phyloP scores from a whole-genome alignment of 2,329 filamentous ascomycete genomes.

The Teratosphaeriaceae sp. region DNA sequence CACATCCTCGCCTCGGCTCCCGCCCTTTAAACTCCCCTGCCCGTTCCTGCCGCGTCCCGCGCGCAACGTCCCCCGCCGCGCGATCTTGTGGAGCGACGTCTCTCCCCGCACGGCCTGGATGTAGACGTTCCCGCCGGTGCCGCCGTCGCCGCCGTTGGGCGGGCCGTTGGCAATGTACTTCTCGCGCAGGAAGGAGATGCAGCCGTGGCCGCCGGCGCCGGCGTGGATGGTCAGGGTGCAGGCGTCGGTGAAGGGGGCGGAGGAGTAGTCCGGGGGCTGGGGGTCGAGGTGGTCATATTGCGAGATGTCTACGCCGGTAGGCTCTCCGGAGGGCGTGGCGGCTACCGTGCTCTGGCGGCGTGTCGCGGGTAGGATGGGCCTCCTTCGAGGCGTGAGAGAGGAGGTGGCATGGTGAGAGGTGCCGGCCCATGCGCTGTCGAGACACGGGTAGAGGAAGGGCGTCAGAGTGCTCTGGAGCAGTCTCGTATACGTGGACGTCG shows the following conservation, averaged over 20 bases:
- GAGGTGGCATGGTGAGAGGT: conserved; percentile 12
- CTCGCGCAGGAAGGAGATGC: conserved; percentile 88
- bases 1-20: conserved; percentile 77
- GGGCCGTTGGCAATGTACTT: conserved; percentile 85
- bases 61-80: conserved; percentile 65
- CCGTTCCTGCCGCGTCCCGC: conserved; percentile 72
- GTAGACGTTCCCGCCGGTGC: conserved; percentile 84
- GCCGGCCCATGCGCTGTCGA: conserved; percentile 20
- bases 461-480: conserved; percentile 33
- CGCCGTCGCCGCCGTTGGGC: conserved; percentile 90
- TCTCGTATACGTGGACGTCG: conserved; percentile 4
- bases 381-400: conserved; percentile 17
- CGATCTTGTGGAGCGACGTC: conserved; percentile 88
- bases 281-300: conserved; percentile 61
- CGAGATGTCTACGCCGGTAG: conserved; percentile 14
- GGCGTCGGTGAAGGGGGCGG: conserved; percentile 79
- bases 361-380: not conserved
- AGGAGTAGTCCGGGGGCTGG: conserved; percentile 72
- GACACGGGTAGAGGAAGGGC: conserved; percentile 41
- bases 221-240: conserved; percentile 71
- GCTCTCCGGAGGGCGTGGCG: no score
- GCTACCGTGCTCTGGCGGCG: conserved; percentile 5
- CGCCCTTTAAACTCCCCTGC: conserved; percentile 65
- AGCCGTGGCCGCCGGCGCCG: conserved; percentile 81
- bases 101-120: conserved; percentile 89